Evolutionary conservation across 495 filamentous ascomycete genomes (phyloP), one percentile per base, ranked within the genome.

Genomic region (Lophium mytilinum): DNA sequence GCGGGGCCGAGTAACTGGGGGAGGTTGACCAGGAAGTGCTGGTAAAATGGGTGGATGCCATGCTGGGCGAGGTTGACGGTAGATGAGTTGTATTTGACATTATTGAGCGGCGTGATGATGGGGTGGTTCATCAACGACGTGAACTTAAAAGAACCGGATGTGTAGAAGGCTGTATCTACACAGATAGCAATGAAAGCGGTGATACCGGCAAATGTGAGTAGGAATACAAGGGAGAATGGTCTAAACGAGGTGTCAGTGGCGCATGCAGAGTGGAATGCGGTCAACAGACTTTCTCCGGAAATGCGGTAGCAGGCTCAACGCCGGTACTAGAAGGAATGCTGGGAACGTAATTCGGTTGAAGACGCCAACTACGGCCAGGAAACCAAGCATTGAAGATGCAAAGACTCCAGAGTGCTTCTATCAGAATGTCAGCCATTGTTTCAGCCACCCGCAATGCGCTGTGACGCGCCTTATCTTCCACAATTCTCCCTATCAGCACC

Each of bases 271-370:
- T 35, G 5, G 12, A 1, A 39, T 11, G 19, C 14, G 17, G 24
- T 37, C 11, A 17, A 73, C 82, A 65, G 71, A 93, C 90, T 83
- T 90, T 69, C 83, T 82, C 70, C 78, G 68, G 67, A 95, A 92
- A 78, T 94, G 86, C 35, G 89, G 89, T 62, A 96, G 69, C 50
- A 96, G 78, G 65, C 84, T 83, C 62, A 95, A 74, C 10, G 82
- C 84, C 17, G 94, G 90, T 55, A 95, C 74, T 24, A 95, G 60
- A 50, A 96, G 69, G 58, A 91, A 98, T 12, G 91, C 92, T 52
- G 92, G 93, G 67, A 96, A 97, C 4, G 93, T 98, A 68, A 97
- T 94, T 39, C 93, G 82, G 69, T 96, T 98, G 73, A 97, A 98
- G 55, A 88, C 75, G 39, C 93, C 92, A 46, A 90, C 86, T 37